These are phyloP conservation scores for Elongisporangium senticosum DNA, from an alignment of 352 stramenopile genomes.

Conservation along the genomic window DNA sequence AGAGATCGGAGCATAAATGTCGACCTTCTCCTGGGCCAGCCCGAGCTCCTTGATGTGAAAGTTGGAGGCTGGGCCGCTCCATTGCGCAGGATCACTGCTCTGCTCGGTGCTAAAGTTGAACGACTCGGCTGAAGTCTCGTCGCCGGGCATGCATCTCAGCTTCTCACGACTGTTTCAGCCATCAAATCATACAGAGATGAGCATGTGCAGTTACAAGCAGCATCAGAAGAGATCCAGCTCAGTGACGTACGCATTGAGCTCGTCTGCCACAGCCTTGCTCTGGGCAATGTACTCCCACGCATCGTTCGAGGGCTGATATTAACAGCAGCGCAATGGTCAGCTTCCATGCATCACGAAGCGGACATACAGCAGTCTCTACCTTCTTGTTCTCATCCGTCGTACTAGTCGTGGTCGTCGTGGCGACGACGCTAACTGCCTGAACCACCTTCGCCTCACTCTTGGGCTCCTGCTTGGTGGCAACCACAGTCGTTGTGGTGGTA, in stretches of 20 bases:
- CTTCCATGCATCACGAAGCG: not conserved
- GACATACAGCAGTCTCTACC: not conserved
- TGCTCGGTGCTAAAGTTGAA: slow-evolving; percentile 1
- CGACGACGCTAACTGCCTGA: not conserved
- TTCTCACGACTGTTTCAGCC: not conserved
- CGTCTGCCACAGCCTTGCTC: not conserved
- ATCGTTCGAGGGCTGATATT: not conserved
- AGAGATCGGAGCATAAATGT: slow-evolving; percentile 68
- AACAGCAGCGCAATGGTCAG: not conserved
- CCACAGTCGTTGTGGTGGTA: slow-evolving; percentile 13
- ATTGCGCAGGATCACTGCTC: slow-evolving; percentile 17
- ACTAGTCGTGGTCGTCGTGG: not conserved
- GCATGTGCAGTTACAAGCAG: not conserved
- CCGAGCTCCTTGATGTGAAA: slow-evolving; percentile 81
- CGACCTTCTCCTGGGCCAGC: slow-evolving; percentile 59
- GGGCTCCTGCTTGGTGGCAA: slow-evolving; percentile 5
- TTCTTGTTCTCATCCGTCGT: not conserved
- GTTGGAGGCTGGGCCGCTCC: slow-evolving; percentile 55
- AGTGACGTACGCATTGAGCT: not conserved
- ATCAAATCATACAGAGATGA: not conserved
- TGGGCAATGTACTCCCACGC: not conserved
- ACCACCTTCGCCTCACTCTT: not conserved
- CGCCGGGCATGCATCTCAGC: not conserved
- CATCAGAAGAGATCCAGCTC: not conserved
- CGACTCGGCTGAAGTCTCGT: not conserved